Evolutionary conservation across 2,329 filamentous ascomycete genomes (phyloP).

Genomic region (Cladosporium sp.): DNA sequence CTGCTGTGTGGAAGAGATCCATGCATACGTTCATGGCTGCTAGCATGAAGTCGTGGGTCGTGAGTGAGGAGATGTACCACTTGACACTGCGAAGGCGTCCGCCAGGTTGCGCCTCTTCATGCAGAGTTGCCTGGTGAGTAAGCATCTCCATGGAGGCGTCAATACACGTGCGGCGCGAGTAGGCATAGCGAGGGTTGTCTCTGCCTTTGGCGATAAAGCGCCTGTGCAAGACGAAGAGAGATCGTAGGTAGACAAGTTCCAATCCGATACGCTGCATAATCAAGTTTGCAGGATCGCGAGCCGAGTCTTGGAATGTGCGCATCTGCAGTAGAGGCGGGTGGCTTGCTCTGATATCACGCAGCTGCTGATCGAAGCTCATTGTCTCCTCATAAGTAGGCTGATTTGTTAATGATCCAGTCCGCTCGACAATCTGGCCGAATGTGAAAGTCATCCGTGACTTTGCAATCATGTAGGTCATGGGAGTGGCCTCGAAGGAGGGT

Average conservation of each 20-base stretch:
- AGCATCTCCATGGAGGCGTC: conserved; percentile 84
- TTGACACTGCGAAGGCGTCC: conserved; percentile 72
- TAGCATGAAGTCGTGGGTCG: conserved; percentile 81
- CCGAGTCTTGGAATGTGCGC: conserved; percentile 70
- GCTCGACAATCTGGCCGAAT: conserved; percentile 71
- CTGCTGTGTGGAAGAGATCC: conserved; percentile 72
- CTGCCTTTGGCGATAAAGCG: conserved; percentile 80
- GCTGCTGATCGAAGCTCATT: conserved; percentile 59
- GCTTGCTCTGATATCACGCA: conserved; percentile 60
- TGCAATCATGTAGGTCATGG: conserved; percentile 75
- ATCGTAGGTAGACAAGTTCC: conserved; percentile 84
- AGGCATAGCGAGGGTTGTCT: conserved; percentile 76
- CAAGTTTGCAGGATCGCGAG: conserved; percentile 65
- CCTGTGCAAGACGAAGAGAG: conserved; percentile 83
- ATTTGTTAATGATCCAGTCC: conserved; percentile 61
- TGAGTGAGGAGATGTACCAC: conserved; percentile 77
- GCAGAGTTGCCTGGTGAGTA: conserved; percentile 71
- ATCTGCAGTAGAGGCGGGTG: conserved; percentile 80
- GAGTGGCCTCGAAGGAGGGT: conserved; percentile 69
- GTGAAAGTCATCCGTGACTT: conserved; percentile 69
- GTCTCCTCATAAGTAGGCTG: conserved; percentile 61
- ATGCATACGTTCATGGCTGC: conserved; percentile 82
- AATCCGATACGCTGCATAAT: conserved; percentile 83
- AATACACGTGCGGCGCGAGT: conserved; percentile 80
- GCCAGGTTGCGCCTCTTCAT: conserved; percentile 70